Evolutionary conservation across 2,329 filamentous ascomycete genomes (phyloP).

Genomic region (Lasiodiplodia gonubiensis): DNA sequence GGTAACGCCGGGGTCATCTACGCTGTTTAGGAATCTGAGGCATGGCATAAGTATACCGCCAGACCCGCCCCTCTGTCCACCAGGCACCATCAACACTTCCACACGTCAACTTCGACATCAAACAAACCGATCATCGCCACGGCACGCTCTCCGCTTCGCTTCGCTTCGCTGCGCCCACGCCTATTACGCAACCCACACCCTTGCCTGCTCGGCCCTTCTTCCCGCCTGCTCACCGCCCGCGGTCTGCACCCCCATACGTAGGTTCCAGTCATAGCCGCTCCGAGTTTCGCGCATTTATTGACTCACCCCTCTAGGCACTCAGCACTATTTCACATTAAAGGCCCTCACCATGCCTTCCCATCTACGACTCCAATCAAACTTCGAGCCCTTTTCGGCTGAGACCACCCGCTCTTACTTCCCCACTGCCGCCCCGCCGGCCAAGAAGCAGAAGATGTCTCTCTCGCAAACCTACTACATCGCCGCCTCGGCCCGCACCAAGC

Average conservation of each 20-base stretch:
- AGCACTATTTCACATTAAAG: conserved; percentile 8
- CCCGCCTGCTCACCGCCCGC: conserved; percentile 29
- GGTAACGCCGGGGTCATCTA: conserved; percentile 26
- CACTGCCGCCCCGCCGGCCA: conserved; percentile 48
- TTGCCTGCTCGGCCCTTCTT: conserved; percentile 15
- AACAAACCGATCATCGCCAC: neutral
- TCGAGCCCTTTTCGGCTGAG: conserved; percentile 54
- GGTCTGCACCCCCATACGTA: conserved; percentile 23
- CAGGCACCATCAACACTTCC: neutral
- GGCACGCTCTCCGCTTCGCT: conserved; percentile 13
- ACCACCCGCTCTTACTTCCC: conserved; percentile 50
- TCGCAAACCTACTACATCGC: conserved; percentile 98
- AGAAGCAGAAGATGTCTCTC: conserved; percentile 91
- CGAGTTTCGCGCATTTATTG: conserved; percentile 26
- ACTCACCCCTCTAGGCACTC: conserved; percentile 27
- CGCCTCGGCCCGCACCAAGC: conserved; percentile 95
- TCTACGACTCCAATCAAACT: conserved; percentile 54
- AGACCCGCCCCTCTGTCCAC: conserved; percentile 22
- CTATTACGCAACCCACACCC: conserved; percentile 11
- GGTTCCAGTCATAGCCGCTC: conserved; percentile 24
- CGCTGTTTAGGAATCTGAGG: conserved; percentile 25
- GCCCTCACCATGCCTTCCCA: conserved; percentile 53
- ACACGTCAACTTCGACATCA: neutral
- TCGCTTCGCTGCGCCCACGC: conserved; percentile 5
- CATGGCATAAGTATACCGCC: conserved; percentile 28